Evolutionary conservation across 2,329 filamentous ascomycete species (phyloP).

Genomic region (Cordyceps sp.): DNA sequence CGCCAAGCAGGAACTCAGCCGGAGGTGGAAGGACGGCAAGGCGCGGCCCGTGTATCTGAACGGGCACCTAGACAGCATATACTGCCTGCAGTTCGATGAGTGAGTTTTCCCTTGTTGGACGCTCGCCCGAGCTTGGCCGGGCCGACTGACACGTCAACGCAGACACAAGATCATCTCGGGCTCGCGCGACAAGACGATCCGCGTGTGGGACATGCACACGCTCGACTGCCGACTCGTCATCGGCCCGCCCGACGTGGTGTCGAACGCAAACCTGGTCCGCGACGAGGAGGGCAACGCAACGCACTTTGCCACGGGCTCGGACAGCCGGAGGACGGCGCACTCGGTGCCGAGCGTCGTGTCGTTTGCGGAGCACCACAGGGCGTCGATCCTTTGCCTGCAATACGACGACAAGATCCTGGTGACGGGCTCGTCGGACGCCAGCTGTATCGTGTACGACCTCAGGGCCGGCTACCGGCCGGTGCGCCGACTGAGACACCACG

Average conservation of each 20-base stretch:
- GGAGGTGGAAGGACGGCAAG: constrained; percentile 63
- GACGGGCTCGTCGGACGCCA: constrained; percentile 83
- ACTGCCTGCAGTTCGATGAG: constrained; percentile 97
- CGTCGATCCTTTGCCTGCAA: constrained; percentile 86
- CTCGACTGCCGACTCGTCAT: constrained; percentile 76
- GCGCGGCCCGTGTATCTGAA: constrained; percentile 78
- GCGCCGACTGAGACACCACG: constrained; percentile 60
- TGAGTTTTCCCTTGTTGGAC: constrained; percentile 24
- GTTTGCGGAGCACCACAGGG: constrained; percentile 59
- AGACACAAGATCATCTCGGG: constrained; percentile 93
- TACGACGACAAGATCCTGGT: constrained; percentile 89
- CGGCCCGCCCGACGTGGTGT: constrained; percentile 53
- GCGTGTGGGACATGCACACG: constrained; percentile 88
- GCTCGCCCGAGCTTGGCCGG: not conserved
- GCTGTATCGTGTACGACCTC: constrained; percentile 83
- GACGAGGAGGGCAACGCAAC: constrained; percentile 31
- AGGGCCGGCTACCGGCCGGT: constrained; percentile 64
- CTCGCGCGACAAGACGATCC: constrained; percentile 86
- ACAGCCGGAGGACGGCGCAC: constrained; percentile 26
- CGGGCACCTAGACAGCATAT: constrained; percentile 89
- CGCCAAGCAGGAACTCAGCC: constrained; percentile 57
- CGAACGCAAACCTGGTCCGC: constrained; percentile 30
- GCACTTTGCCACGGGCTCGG: constrained; percentile 38
- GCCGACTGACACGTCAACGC: constrained; percentile 15
- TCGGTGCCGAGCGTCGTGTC: constrained; percentile 38